Evolutionary conservation across 805 yeast species (phyloP).

Genomic region (Wickerhamiella kazuoi): DNA sequence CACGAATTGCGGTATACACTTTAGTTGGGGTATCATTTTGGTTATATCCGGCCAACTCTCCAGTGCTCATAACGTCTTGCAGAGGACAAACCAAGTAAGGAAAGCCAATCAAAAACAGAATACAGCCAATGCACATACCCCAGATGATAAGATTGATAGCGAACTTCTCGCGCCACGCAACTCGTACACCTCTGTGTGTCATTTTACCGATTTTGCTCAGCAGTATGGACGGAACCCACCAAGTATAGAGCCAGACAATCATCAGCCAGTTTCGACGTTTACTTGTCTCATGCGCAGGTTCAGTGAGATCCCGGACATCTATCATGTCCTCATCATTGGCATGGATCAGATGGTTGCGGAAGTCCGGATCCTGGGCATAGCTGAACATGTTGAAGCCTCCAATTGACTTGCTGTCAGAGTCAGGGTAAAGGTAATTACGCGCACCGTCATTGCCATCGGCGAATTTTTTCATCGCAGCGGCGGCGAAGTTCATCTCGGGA

Average conservation of each 20-base stretch:
- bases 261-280: slow-evolving; percentile 23
- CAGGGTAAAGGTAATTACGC: slow-evolving; percentile 19
- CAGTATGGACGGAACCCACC: slow-evolving; percentile 25
- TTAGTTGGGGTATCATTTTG: slow-evolving; percentile 17
- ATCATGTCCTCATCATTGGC: slow-evolving; percentile 19
- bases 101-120: slow-evolving; percentile 22
- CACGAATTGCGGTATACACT: slow-evolving; percentile 22
- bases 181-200: slow-evolving; percentile 21
- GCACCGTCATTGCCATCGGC: slow-evolving; percentile 8
- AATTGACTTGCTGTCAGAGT: slow-evolving; percentile 19
- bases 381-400: slow-evolving; percentile 24
- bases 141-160: slow-evolving; percentile 27
- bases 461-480: slow-evolving; percentile 18
- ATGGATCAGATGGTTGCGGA: slow-evolving; percentile 15
- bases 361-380: slow-evolving; percentile 12
- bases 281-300: slow-evolving; percentile 14
- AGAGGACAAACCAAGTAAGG: slow-evolving; percentile 26
- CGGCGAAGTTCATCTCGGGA: slow-evolving; percentile 21
- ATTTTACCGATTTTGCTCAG: slow-evolving; percentile 19
- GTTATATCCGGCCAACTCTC: slow-evolving; percentile 20
- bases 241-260: slow-evolving; percentile 23
- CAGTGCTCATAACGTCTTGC: slow-evolving; percentile 21
- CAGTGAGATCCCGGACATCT: slow-evolving; percentile 18
- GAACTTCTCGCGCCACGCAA: slow-evolving; percentile 28
- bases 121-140: slow-evolving; percentile 21